Evolutionary conservation across 2,329 filamentous ascomycete species (phyloP).

Genomic region (Xylariaceae sp.): DNA sequence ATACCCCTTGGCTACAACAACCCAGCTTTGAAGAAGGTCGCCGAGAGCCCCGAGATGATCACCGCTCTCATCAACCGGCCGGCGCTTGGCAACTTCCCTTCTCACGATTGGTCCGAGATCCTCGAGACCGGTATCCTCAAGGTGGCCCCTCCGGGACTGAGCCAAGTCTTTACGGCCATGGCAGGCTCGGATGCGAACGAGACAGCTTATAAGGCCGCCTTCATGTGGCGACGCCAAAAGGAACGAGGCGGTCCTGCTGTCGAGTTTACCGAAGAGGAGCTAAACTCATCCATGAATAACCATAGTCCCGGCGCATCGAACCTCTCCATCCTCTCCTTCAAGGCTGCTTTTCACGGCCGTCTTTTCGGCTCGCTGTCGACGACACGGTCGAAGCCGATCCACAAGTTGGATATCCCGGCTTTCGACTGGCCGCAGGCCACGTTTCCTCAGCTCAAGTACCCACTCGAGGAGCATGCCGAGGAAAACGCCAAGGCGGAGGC

Average conservation of each 20-base stretch:
- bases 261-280: constrained; percentile 75
- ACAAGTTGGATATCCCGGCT: constrained; percentile 90
- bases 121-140: constrained; percentile 75
- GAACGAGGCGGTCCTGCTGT: constrained; percentile 72
- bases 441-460: constrained; percentile 82
- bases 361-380: constrained; percentile 83
- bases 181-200: constrained; percentile 91
- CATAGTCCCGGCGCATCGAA: constrained; percentile 67
- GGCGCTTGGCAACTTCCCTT: constrained; percentile 85
- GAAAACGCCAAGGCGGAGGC: constrained; percentile 81
- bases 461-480: constrained; percentile 68
- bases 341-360: constrained; percentile 81
- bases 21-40: constrained; percentile 62
- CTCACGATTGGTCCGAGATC: constrained; percentile 74
- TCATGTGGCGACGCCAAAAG: constrained; percentile 82
- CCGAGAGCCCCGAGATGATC: constrained; percentile 71
- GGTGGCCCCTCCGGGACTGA: constrained; percentile 73
- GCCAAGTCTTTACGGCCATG: constrained; percentile 88
- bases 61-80: constrained; percentile 80
- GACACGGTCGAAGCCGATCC: constrained; percentile 86
- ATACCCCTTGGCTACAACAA: constrained; percentile 95
- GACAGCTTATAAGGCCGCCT: constrained; percentile 89
- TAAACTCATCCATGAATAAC: constrained; percentile 73
- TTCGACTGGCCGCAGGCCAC: constrained; percentile 92
- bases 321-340: constrained; percentile 84